Evolutionary conservation across 192 early-diverging fungal species (phyloP), one percentile per base, ranked within the genome.

Genomic region (Pilaira anomala): DNA sequence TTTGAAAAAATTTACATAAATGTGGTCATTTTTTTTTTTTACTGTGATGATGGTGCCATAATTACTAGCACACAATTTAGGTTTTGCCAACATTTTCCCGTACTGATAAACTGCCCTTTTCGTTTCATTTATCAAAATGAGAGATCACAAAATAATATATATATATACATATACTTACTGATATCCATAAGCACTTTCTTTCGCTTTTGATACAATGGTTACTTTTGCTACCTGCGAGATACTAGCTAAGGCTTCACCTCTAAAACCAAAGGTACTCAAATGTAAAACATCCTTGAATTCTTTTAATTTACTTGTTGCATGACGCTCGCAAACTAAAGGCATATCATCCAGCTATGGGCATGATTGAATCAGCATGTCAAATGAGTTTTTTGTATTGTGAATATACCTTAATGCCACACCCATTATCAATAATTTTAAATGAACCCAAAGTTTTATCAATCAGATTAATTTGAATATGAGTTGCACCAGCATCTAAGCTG

Each of bases 261-360:
- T 78, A 68, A 98, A 98, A 7, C 96, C 96, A 83, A 94, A 96
- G 21, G 93, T 87, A 1, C 53, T 22, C 19, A 93, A 79, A 1
- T 58, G n/a, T 3, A 76, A 78, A 45, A 95, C 66, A 64, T 95
- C 94, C 26, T 86, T 82, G 63, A 95, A 96, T 1, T 61, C 62
- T n/a, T 50, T 50, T 22, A 96, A 79, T 68, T 97, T 98, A 42
- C 90, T 93, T 0, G 92, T 96, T 71, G 86, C 85, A 60, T 93
- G 86, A 60, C 91, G 91, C 19, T 91, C 74, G 22, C 86, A 88
- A 83, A 49, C 16, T 21, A 59, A 11, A 30, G 28, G 16, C 28
- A 65, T 61, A 39, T 62, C 60, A 26, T 62, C 40, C 28, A 49
- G 3, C 60, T 62, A 54, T 9, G 11, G 11, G 11, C 33, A 9